Evolutionary conservation across 2,329 filamentous ascomycete genomes (phyloP).

Genomic region (Alternaria sp.): DNA sequence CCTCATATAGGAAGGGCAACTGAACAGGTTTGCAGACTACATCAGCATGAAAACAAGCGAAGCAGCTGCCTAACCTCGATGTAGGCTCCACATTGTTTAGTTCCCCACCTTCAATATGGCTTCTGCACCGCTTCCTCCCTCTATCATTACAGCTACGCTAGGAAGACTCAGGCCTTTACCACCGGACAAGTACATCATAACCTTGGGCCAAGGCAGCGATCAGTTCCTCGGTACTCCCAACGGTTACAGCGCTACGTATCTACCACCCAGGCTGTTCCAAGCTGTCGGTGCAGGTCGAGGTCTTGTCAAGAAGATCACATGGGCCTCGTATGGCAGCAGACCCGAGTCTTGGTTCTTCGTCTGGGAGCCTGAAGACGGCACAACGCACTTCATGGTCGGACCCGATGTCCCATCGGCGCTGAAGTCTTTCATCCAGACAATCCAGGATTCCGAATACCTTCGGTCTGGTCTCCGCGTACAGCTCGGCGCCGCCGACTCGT

Average conservation of each 20-base stretch:
- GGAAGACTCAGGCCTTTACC: constrained; percentile 19
- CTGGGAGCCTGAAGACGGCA: constrained; percentile 23
- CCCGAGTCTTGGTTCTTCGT: constrained; percentile 37
- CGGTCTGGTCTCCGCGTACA: constrained; percentile 28
- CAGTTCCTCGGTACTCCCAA: constrained; percentile 36
- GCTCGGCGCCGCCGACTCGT: constrained; percentile 31
- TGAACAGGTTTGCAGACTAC: not conserved
- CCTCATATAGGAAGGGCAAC: not conserved
- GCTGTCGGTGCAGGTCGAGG: not conserved
- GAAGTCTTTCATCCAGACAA: constrained; percentile 9
- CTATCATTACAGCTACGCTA: constrained; percentile 14
- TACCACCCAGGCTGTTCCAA: not conserved
- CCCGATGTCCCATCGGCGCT: constrained; percentile 12
- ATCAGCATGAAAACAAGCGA: not conserved
- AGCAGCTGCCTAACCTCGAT: not conserved
- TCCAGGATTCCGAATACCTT: not conserved
- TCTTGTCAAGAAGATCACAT: constrained; percentile 24
- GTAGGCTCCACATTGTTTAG: not conserved
- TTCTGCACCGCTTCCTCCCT: not conserved
- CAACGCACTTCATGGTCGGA: constrained; percentile 13
- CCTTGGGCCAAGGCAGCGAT: constrained; percentile 27
- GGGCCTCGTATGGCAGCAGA: constrained; percentile 34
- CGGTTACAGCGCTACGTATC: constrained; percentile 24
- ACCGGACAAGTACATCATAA: constrained; percentile 34
- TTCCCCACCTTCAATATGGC: constrained; percentile 4